Evolutionary conservation across 31 red algal genomes (phyloP).

Genomic region (Porphyra umbilicalis): DNA sequence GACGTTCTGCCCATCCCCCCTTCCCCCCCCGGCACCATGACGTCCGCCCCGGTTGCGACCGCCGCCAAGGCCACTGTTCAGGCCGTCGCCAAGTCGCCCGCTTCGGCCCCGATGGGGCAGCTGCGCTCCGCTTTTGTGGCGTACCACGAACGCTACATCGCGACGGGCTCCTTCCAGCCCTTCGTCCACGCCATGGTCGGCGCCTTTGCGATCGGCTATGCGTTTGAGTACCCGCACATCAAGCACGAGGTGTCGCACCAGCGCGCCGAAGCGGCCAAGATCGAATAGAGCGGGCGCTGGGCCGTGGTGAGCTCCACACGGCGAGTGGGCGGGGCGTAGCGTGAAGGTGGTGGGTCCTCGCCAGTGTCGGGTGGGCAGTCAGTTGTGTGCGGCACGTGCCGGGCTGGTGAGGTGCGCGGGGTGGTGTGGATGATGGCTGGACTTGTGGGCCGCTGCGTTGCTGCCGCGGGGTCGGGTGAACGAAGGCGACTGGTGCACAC

Average conservation of each 20-base stretch:
- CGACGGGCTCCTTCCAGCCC: conserved; percentile 35
- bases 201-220: conserved; percentile 58
- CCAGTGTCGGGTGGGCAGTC: no score
- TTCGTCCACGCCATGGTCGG: conserved; percentile 73
- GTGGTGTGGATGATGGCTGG: no score
- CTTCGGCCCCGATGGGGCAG: neutral
- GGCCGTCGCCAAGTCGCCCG: neutral
- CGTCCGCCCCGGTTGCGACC: neutral
- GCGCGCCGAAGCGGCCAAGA: conserved; percentile 30
- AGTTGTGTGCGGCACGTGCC: no score
- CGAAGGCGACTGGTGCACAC: no score
- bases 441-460: no score
- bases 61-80: neutral
- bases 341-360: no score
- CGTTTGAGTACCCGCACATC: conserved; percentile 82
- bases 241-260: conserved; percentile 49
- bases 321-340: no score
- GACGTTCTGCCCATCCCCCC: neutral
- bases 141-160: conserved; percentile 78
- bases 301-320: no score
- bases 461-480: no score
- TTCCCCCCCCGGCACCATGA: neutral
- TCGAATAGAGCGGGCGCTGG: no score
- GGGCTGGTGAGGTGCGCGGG: no score
- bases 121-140: conserved; percentile 25